These are phyloP conservation scores for Lecanosticta acicola DNA, from an alignment of 2,329 filamentous ascomycete genomes.

Conservation along the genomic window DNA sequence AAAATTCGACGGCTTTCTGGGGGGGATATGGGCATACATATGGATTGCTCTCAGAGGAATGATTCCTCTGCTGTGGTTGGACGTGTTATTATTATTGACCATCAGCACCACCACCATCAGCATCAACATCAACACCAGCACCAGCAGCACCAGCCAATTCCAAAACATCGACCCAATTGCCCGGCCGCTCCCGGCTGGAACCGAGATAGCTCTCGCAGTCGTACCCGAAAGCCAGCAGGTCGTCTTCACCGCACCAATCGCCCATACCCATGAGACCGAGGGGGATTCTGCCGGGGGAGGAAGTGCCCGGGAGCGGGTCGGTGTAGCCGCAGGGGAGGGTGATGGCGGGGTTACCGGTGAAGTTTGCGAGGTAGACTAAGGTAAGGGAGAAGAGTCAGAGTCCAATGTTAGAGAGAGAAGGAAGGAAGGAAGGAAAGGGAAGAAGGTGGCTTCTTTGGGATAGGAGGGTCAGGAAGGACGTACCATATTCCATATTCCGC, in stretches of 20 bases:
- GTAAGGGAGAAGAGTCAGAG: background rate
- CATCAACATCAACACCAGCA: no score
- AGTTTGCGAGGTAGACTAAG: slow-evolving; percentile 80
- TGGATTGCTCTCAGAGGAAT: no score
- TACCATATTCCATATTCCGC: slow-evolving; percentile 58
- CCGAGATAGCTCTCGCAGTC: slow-evolving; percentile 47
- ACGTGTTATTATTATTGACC: no score
- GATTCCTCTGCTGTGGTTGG: no score
- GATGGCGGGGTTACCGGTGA: slow-evolving; percentile 70
- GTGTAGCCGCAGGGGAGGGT: slow-evolving; percentile 70
- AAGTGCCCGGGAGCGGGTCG: slow-evolving; percentile 35
- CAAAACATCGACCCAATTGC: slow-evolving; percentile 38
- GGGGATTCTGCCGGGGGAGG: slow-evolving; percentile 49
- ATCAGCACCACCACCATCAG: no score
- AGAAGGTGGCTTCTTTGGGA: no score
- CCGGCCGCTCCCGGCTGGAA: slow-evolving; percentile 35
- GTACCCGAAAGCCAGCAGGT: slow-evolving; percentile 48
- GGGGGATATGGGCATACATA: no score
- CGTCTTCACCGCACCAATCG: slow-evolving; percentile 52
- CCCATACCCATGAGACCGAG: slow-evolving; percentile 51
- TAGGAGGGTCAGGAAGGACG: slow-evolving; percentile 31
- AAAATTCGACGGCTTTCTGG: no score
- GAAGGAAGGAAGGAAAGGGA: no score
- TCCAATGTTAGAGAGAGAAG: no score
- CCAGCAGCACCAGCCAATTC: no score